Evolutionary conservation across 192 early-diverging fungal species (phyloP), one percentile per base, ranked within the genome.

Genomic region (Spinellus fusiger): DNA sequence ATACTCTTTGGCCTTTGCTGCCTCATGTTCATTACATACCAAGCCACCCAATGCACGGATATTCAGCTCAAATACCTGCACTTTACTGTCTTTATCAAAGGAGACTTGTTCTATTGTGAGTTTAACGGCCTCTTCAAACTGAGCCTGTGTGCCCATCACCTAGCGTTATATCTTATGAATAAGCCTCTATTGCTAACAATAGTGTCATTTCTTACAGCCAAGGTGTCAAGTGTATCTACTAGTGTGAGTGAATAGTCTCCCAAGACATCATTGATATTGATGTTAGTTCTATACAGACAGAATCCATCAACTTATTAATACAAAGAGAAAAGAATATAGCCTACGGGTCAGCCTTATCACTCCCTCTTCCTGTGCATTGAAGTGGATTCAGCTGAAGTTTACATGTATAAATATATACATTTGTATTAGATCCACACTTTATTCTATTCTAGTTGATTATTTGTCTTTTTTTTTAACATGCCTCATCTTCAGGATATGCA

Each of bases 41-140:
- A 97, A 77, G 5, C 87, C 92, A 2, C 96, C 96, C 12, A 98
- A 73, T 49, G 91, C 81, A 25, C 96, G 77, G 53, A 98, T 98
- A 33, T 91, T 95, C 25, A 89, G 82, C 75, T 98, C 96, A 79
- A 98, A 98, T 10, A 97, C 91, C 72, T 95, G 93, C 5, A 98
- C 92, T 49, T 89, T 81, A 52, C 80, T 86, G 73, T 98, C 86
- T 60, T 86, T 76, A 69, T 95, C 78, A 66, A 96, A 96, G 23
- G 75, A 66, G 0, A 92, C 80, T 18, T 83, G 71, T 27, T 87
- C 62, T 35, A 89, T 77, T 25, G 85, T 82, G 32, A 82, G 70
- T 9, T 66, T 57, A 25, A 93, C 81, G 13, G 85, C 83, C 26
- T 80, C 28, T 28, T 85, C 77, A 74, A 95, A 95, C 55, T 62